phyloP scores from a whole-genome alignment of 2,329 filamentous ascomycete genomes.

The Fusarium burgessii region DNA sequence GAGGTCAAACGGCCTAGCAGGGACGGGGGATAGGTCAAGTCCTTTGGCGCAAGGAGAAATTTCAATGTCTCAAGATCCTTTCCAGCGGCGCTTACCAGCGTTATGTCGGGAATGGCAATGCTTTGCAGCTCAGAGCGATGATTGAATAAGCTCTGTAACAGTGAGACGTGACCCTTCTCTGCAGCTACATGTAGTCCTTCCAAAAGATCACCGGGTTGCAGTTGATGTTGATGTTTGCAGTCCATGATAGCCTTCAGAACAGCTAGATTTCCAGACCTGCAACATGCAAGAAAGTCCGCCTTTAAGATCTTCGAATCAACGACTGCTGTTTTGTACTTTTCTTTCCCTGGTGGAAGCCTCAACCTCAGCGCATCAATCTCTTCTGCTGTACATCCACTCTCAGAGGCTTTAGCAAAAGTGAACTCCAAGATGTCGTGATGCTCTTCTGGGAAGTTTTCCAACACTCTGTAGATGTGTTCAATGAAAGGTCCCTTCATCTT shows the following conservation, averaged over 20 bases:
- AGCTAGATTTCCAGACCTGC: not conserved
- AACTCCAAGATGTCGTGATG: not conserved
- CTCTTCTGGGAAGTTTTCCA: not conserved
- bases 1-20: not conserved
- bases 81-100: not conserved
- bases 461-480: not conserved
- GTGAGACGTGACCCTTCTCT: rapidly evolving
- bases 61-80: not conserved
- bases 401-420: not conserved
- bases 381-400: not conserved
- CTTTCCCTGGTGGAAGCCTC: not conserved
- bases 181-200: not conserved
- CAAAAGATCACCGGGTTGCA: not conserved
- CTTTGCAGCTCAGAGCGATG: not conserved
- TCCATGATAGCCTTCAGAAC: not conserved
- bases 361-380: not conserved
- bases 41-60: not conserved
- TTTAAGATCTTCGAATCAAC: not conserved
- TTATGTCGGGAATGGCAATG: not conserved
- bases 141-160: not conserved
- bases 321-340: not conserved
- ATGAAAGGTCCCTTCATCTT: not conserved
- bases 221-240: not conserved
- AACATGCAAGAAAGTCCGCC: not conserved
- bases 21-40: rapidly evolving